These are phyloP conservation scores for Phytopythium helicoides DNA, from an alignment of 352 stramenopile species.

Conservation along the genomic window DNA sequence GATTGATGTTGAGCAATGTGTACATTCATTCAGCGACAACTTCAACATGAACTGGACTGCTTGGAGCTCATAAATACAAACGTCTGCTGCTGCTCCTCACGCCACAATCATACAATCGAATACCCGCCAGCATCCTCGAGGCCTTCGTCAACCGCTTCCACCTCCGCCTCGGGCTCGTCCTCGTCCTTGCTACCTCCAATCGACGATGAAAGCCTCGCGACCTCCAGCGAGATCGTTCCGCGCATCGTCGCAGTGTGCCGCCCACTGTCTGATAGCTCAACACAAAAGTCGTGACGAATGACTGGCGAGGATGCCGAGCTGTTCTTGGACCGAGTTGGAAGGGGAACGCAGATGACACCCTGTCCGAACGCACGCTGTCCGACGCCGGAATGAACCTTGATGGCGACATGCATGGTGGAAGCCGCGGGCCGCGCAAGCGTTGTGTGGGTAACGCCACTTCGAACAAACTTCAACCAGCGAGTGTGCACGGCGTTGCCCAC, in stretches of 20 bases:
- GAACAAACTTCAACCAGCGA: slow-evolving; percentile 48
- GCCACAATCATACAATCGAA: too few species aligned
- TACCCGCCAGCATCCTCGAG: too few species aligned
- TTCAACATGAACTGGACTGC: slow-evolving; percentile 8
- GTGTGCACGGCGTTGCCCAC: slow-evolving; percentile 48
- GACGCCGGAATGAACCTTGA: slow-evolving; percentile 64
- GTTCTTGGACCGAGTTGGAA: slow-evolving; percentile 19
- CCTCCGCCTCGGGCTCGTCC: slow-evolving; percentile 8
- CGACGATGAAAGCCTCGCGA: slow-evolving; percentile 25
- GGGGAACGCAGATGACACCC: slow-evolving; percentile 60
- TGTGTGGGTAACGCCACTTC: slow-evolving; percentile 47
- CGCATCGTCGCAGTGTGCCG: slow-evolving; percentile 55
- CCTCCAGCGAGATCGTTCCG: slow-evolving; percentile 33
- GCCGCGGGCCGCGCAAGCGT: slow-evolving; percentile 53
- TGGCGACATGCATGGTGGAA: slow-evolving; percentile 60
- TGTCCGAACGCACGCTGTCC: slow-evolving; percentile 54
- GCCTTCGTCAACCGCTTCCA: too few species aligned
- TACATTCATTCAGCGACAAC: too few species aligned
- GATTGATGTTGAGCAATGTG: too few species aligned
- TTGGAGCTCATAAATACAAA: slow-evolving; percentile 8
- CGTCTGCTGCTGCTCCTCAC: too few species aligned
- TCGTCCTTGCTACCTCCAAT: slow-evolving; percentile 12
- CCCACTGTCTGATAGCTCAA: slow-evolving; percentile 54
- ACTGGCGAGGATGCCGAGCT: slow-evolving; percentile 5
- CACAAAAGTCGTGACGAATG: slow-evolving; percentile 27